phyloP scores from a whole-genome alignment of 129 eudicot species.

The Helianthus annuus region HanXRQr2.0-SUNRISE NC_035447.2:8845877-8846376 shows the following conservation, averaged over 20 bases:
- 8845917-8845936: slow-evolving; percentile 12
- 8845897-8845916: background rate
- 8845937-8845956: slow-evolving; percentile 46
- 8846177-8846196: slow-evolving; percentile 85
- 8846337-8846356: slow-evolving; percentile 35
- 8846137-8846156: slow-evolving; percentile 37
- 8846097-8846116: slow-evolving; percentile 56
- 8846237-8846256: slow-evolving; percentile 44
- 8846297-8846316: slow-evolving; percentile 81
- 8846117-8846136: slow-evolving; percentile 69
- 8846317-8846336: slow-evolving; percentile 47
- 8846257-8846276: slow-evolving; percentile 56
- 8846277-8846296: slow-evolving; percentile 63
- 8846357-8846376: slow-evolving; percentile 19
- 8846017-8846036: slow-evolving; percentile 61
- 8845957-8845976: slow-evolving; percentile 73
- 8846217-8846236: slow-evolving; percentile 47
- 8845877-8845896: background rate
- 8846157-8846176: slow-evolving; percentile 59
- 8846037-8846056: slow-evolving; percentile 40
- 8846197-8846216: slow-evolving; percentile 72
- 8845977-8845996: slow-evolving; percentile 97
- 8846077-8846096: slow-evolving; percentile 56
- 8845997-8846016: slow-evolving; percentile 91
- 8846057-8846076: slow-evolving; percentile 39